These are phyloP conservation scores for Aspergillus steynii DNA, from an alignment of 495 filamentous ascomycete species.

Conservation along the genomic window DNA sequence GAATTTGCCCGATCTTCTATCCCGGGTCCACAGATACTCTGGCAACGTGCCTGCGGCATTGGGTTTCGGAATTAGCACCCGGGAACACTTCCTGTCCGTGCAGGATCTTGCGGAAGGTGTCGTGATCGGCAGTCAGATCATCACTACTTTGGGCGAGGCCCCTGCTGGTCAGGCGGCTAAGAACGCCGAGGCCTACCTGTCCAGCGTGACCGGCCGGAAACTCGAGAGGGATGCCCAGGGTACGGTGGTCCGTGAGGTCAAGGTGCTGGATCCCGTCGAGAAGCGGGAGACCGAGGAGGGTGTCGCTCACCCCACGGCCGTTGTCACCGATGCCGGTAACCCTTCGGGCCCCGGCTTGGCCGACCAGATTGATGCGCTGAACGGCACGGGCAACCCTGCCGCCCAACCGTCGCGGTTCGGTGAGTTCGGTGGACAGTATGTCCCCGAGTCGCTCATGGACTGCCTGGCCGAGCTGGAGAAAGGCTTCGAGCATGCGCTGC, in stretches of 20 bases:
- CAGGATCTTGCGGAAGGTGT: conserved; percentile 86
- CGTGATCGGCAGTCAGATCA: conserved; percentile 94
- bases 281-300: conserved; percentile 37
- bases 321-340: conserved; percentile 62
- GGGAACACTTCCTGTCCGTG: conserved; percentile 88
- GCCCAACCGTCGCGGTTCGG: conserved; percentile 84
- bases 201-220: conserved; percentile 70
- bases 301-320: conserved; percentile 42
- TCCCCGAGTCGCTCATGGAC: conserved; percentile 97
- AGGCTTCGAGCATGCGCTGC: conserved; percentile 83
- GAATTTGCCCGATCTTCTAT: conserved; percentile 76
- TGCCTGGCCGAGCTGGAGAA: conserved; percentile 86
- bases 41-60: conserved; percentile 86
- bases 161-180: conserved; percentile 67
- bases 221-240: conserved; percentile 41
- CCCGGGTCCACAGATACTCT: conserved; percentile 88
- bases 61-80: conserved; percentile 94
- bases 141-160: conserved; percentile 74
- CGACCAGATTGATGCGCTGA: conserved; percentile 75
- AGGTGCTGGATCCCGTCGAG: conserved; percentile 60
- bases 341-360: conserved; percentile 60
- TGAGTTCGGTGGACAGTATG: conserved; percentile 98
- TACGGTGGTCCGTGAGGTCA: conserved; percentile 37
- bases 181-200: conserved; percentile 82
- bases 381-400: conserved; percentile 50